phyloP scores from a whole-genome alignment of 2,329 filamentous ascomycete species.

The Talaromyces atroroseus region DNA sequence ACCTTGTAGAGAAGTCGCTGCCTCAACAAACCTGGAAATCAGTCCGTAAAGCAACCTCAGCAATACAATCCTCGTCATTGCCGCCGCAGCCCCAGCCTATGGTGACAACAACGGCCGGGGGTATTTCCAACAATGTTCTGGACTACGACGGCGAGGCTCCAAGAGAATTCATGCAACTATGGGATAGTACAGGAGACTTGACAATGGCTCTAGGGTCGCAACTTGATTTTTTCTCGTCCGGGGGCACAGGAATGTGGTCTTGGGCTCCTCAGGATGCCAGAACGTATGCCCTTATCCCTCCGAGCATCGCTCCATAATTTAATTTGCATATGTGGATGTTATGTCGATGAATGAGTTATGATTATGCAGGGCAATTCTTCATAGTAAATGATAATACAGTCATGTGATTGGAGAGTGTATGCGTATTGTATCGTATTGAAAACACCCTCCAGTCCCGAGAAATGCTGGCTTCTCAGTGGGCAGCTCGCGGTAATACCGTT shows the following conservation, averaged over 20 bases:
- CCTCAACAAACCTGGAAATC: slow-evolving; percentile 2
- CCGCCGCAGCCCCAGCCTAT: neutral
- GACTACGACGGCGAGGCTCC: slow-evolving; percentile 1
- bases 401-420: slow-evolving; percentile 1
- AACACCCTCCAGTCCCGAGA: neutral
- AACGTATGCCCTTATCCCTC: neutral
- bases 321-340: neutral
- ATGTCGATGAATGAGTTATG: neutral
- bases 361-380: neutral
- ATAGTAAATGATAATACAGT: neutral
- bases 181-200: slow-evolving; percentile 10
- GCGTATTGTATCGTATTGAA: slow-evolving; percentile 2
- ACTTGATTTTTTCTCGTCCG: slow-evolving; percentile 9
- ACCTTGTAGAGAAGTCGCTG: slow-evolving; percentile 8
- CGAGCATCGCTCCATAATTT: slow-evolving; percentile 6
- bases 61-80: neutral
- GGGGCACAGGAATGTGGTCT: slow-evolving; percentile 12
- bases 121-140: neutral
- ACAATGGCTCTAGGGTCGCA: slow-evolving; percentile 11
- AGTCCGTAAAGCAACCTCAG: neutral
- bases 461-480: neutral
- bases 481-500: neutral
- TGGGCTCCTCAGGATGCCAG: slow-evolving; percentile 5
- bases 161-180: slow-evolving; percentile 12
- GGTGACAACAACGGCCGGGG: neutral